phyloP scores from a whole-genome alignment of 768 basidiomycete genomes.

The Lepiota brunneoincarnata region DNA sequence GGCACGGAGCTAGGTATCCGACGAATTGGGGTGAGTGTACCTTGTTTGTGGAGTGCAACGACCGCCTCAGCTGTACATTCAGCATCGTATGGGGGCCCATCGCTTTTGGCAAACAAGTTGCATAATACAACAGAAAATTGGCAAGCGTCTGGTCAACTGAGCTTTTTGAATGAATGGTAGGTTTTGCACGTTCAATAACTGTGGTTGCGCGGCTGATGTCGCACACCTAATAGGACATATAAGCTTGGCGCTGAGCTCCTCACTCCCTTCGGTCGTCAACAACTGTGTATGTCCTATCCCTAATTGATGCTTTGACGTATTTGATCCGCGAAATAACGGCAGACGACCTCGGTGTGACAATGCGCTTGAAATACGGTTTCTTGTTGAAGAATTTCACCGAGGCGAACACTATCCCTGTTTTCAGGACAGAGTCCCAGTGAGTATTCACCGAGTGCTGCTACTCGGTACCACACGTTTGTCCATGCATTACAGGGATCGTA shows the following conservation, averaged over 20 bases:
- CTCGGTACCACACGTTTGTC: background rate
- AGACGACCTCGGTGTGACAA: slow-evolving; percentile 70
- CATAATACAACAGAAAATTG: slow-evolving; percentile 53
- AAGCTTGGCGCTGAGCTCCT: slow-evolving; percentile 87
- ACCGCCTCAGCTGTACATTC: background rate
- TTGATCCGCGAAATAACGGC: background rate
- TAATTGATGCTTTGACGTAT: background rate
- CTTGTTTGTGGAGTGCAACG: slow-evolving; percentile 6
- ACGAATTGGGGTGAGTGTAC: slow-evolving; percentile 56
- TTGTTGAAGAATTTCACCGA: slow-evolving; percentile 66
- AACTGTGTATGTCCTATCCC: slow-evolving; percentile 57
- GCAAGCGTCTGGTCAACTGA: slow-evolving; percentile 62
- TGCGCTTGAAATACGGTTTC: slow-evolving; percentile 77
- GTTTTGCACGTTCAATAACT: slow-evolving; percentile 16
- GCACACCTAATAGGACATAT: slow-evolving; percentile 60
- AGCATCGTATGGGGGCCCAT: slow-evolving; percentile 64
- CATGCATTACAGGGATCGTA: slow-evolving; percentile 54
- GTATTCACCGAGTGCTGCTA: background rate
- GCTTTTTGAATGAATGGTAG: slow-evolving; percentile 83
- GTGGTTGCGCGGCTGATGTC: background rate
- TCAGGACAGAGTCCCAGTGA: slow-evolving; percentile 75
- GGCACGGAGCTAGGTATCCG: slow-evolving; percentile 78
- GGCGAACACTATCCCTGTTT: slow-evolving; percentile 65
- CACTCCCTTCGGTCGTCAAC: slow-evolving; percentile 89
- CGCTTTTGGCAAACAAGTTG: slow-evolving; percentile 53